phyloP scores from a whole-genome alignment of 2,329 filamentous ascomycete genomes.

The Neopestalotiopsis sp. region DNA sequence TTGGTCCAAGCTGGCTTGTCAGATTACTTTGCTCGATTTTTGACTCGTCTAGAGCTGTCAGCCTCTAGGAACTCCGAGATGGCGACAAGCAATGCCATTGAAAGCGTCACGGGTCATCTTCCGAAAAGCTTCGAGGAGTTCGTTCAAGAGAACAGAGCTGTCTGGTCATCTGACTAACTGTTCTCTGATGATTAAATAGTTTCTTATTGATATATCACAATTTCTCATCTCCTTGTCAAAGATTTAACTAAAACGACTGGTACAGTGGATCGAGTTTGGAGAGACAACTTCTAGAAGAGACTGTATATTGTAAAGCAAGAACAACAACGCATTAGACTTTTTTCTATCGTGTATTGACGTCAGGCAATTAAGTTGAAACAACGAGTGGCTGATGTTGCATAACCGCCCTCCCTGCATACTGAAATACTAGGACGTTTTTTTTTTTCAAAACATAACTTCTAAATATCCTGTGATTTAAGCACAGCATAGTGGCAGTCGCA shows the following conservation, averaged over 20 bases:
- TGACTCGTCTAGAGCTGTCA: slow-evolving; percentile 24
- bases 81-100: slow-evolving; percentile 22
- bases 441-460: neutral
- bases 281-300: too few species aligned
- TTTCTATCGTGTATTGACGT: neutral
- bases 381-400: neutral
- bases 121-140: slow-evolving; percentile 24
- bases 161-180: neutral
- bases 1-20: slow-evolving; percentile 23
- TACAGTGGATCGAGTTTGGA: too few species aligned
- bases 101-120: slow-evolving; percentile 25
- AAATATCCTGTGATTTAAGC: neutral
- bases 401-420: neutral
- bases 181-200: too few species aligned
- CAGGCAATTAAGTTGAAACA: neutral
- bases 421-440: neutral
- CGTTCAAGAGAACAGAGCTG: neutral
- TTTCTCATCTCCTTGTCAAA: too few species aligned
- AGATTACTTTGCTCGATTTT: slow-evolving; percentile 24
- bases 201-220: too few species aligned
- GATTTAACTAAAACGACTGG: too few species aligned
- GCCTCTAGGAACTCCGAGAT: slow-evolving; percentile 24
- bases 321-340: too few species aligned
- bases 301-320: too few species aligned
- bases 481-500: neutral